Evolutionary conservation across 176 grass and related monocot species (phyloP), one percentile per base, ranked within the genome.

Genomic region (Tillandsia fasciculata): DNA sequence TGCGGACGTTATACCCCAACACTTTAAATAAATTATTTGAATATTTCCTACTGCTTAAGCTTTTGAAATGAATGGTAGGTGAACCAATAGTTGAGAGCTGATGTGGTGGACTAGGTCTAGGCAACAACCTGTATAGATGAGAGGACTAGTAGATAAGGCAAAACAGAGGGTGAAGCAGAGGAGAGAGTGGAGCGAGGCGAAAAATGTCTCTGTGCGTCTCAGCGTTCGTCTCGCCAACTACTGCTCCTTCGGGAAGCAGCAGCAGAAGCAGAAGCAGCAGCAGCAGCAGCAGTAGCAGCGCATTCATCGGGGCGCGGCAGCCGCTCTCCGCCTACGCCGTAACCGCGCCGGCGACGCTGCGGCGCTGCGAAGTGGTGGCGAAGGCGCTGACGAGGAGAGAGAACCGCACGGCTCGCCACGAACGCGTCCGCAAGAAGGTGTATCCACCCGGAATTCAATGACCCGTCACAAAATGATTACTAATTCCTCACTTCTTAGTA

Each of bases 371-470:
- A 50, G 68, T 87, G 63, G 81, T 70, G 67, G 86, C 75, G 9
- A 84, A 87, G 76, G 89, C 81, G 64, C 64, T 68, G 68, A 92
- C 83, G 70, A 70, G 86, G 64, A 83, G 87, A 70, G 88, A 74
- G 58, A 81, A 92, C 75, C 88, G 81, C 76, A 81, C 76, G 65
- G 71, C 76, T 9, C 93, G 92, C 76, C 92, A 96, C 52, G 81
- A 74, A 57, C 79, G 88, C 74, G 64, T 92, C 79, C 92, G 88
- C 51, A 96, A 89, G 88, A 96, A 96, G 88, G 92, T 87, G 66
- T 20, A 7, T 24, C 12, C 5, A 17, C 22, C 2, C 48, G 20
- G 2, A 3, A 42, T 12, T 0, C 3, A 2, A 17, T 11, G 12
- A 9, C 2, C 53, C 24, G n/a, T 23, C n/a, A 2, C 1, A 42